Evolutionary conservation across 495 filamentous ascomycete genomes (phyloP), one percentile per base, ranked within the genome.

Genomic region (Monascus purpureus): DNA sequence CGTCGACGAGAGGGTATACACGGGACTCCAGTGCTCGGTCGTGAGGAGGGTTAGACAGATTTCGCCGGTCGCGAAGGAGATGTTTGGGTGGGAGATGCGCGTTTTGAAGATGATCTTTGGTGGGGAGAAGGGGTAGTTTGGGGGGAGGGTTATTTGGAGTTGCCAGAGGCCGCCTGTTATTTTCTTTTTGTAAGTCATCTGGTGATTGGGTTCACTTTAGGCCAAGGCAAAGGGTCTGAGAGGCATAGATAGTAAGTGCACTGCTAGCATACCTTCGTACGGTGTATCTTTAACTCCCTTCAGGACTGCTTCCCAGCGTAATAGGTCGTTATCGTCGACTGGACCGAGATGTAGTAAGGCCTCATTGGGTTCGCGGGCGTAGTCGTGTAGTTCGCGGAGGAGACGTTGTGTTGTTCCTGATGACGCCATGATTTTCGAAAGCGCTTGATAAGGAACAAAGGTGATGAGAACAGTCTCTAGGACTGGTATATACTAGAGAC

Each of bases 1-100:
- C 32, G 80, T 84, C 38, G 72, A 67, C 14, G 77, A 71, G 14
- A 95, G 64, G 17, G 78, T 88, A 47, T 90, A 92, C 18, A 79
- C 72, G 18, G 86, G 80, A 39, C 76, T 77, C 90, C 90, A 97
- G 28, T 70, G 67, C 17, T 75, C 72, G 41, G 77, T 79, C 13
- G 65, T 71, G 27, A 97, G 57, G 34, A 97, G 65, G 39, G 93
- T 87, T 8, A 96, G 70, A 46, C 90, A 96, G 50, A 97, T 90
- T 51, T 94, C 82, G 44, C 90, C 90, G 3, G 77, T 85, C 41
- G 64, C 62, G 47, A 84, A 77, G 36, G 68, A 65, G 15, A 95
- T 69, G 57, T 94, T 94, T 7, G 88, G 77, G 56, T 94, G 87
- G 44, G 80, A 85, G 42, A 90, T 74, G 29, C 70, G 70, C 17